Conservation (phyloP, 148 eudicot genomes). For the Persicaria tinctoria region DNA sequence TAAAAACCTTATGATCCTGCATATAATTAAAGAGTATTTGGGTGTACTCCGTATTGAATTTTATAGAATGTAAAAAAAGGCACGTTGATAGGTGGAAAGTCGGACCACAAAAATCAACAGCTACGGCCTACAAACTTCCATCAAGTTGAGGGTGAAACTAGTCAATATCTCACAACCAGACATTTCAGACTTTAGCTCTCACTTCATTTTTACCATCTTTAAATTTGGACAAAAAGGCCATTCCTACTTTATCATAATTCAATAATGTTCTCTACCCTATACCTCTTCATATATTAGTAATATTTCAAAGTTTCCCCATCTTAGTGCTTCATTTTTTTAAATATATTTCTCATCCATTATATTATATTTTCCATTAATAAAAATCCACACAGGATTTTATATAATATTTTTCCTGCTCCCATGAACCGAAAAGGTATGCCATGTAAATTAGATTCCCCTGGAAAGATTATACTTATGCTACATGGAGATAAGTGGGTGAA, state of each 20-base stretch:
- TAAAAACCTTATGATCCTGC: too few species aligned
- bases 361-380: background rate
- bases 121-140: background rate
- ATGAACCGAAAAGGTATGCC: background rate
- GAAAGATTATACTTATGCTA: too few species aligned
- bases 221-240: background rate
- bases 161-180: slow-evolving; percentile 5
- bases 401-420: background rate
- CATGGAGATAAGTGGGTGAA: background rate
- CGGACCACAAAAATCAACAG: slow-evolving; percentile 13
- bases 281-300: background rate
- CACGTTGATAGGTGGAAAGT: slow-evolving; percentile 5
- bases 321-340: background rate
- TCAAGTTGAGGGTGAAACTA: slow-evolving; percentile 4
- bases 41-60: too few species aligned
- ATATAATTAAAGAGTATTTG: too few species aligned
- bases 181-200: background rate
- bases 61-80: background rate
- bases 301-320: background rate
- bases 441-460: background rate
- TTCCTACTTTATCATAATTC: background rate
- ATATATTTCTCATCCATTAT: background rate
- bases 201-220: background rate
- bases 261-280: slow-evolving; percentile 1
- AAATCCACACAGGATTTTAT: too few species aligned